These are phyloP conservation scores for Hypomontagnella submonticulosa DNA, from an alignment of 495 filamentous ascomycete species.

Conservation along the genomic window DNA sequence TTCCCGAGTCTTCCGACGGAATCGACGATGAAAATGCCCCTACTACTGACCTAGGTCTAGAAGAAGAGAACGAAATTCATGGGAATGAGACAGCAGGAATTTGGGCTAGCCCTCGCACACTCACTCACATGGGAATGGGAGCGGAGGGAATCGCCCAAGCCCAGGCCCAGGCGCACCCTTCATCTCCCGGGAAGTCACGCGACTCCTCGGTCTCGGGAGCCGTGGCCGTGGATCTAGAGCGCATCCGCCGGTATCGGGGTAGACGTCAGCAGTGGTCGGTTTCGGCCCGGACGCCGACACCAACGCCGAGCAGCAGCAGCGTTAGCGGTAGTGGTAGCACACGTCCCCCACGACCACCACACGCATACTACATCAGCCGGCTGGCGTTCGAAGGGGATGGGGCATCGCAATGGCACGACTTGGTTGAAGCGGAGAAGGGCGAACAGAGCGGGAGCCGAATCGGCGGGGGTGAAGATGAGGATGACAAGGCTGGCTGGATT, in stretches of 20 bases:
- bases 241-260: constrained; percentile 30
- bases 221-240: constrained; percentile 33
- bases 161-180: not conserved
- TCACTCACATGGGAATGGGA: not conserved
- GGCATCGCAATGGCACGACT: constrained; percentile 14
- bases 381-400: constrained; percentile 26
- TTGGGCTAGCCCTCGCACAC: not conserved
- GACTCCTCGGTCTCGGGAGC: constrained; percentile 9
- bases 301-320: not conserved
- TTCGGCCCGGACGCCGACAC: constrained; percentile 1
- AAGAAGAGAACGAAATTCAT: not conserved
- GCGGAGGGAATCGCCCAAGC: not conserved
- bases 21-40: not conserved
- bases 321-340: not conserved
- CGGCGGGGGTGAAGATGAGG: constrained; percentile 1
- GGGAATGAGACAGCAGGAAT: not conserved
- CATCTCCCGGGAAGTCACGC: not conserved
- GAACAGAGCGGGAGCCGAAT: not conserved
- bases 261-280: constrained; percentile 16
- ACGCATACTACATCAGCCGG: constrained; percentile 27
- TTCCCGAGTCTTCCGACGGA: constrained; percentile 6
- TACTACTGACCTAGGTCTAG: not conserved
- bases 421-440: constrained; percentile 10
- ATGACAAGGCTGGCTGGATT: constrained; percentile 12
- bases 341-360: not conserved